These are phyloP conservation scores for Fusarium redolens DNA, from an alignment of 2,329 filamentous ascomycete genomes.

Conservation along the genomic window DNA sequence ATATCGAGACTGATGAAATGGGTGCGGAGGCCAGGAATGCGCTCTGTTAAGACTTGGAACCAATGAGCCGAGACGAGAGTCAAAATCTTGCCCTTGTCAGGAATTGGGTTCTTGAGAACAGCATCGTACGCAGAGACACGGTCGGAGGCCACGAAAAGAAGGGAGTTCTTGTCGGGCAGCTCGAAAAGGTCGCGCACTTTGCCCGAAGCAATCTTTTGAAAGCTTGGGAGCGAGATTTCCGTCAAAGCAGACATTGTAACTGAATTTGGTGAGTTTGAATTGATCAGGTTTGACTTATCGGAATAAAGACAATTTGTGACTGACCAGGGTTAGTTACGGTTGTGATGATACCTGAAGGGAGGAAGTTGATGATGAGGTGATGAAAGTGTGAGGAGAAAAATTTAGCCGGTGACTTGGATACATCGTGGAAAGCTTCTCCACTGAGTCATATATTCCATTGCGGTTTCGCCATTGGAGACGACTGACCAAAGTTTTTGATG, in stretches of 20 bases:
- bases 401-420: constrained; percentile 34
- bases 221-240: constrained; percentile 45
- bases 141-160: constrained; percentile 88
- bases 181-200: constrained; percentile 88
- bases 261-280: neutral
- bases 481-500: neutral
- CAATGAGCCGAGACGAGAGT: constrained; percentile 62
- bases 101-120: constrained; percentile 71
- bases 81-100: constrained; percentile 65
- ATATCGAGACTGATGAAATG: constrained; percentile 63
- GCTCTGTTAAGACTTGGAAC: constrained; percentile 61
- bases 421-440: constrained; percentile 35
- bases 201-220: constrained; percentile 54
- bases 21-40: constrained; percentile 61
- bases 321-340: neutral
- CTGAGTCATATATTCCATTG: constrained; percentile 29
- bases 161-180: constrained; percentile 71
- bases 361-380: constrained; percentile 26
- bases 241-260: constrained; percentile 33
- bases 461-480: constrained; percentile 6
- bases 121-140: constrained; percentile 92
- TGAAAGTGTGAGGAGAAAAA: constrained; percentile 38
- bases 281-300: neutral
- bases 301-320: neutral
- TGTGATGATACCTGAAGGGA: constrained; percentile 14